These are phyloP conservation scores for Mycena vitilis DNA, from an alignment of 768 basidiomycete genomes.

Conservation along the genomic window DNA sequence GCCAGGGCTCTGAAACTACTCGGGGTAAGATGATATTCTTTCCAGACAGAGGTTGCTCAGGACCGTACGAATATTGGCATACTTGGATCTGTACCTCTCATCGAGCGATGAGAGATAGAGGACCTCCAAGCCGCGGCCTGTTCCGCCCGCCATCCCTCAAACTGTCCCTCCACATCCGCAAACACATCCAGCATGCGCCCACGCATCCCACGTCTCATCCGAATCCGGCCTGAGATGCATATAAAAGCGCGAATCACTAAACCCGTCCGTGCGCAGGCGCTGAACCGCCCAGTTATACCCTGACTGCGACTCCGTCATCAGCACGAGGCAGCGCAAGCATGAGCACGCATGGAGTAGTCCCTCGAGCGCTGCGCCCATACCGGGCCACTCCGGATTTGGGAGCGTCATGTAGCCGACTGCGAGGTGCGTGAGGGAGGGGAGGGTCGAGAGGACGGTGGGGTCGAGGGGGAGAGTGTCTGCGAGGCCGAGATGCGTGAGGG, in stretches of 20 bases:
- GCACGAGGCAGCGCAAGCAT: conserved; percentile 10
- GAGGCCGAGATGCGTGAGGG: conserved; percentile 30
- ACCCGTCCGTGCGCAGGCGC: conserved; percentile 26
- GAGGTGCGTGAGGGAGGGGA: conserved; percentile 26
- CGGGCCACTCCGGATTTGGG: conserved; percentile 12
- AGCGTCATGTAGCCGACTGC: conserved; percentile 24
- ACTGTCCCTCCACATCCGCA: conserved; percentile 11
- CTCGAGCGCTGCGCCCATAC: conserved; percentile 15
- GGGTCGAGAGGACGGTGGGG: background rate
- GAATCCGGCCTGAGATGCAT: conserved; percentile 26
- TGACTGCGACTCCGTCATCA: conserved; percentile 16
- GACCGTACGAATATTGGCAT: too few species aligned
- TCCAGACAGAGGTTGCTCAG: too few species aligned
- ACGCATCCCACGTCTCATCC: conserved; percentile 29
- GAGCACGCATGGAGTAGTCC: conserved; percentile 8
- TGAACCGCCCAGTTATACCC: conserved; percentile 14
- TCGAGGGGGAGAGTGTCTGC: conserved; percentile 2
- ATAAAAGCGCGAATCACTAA: conserved; percentile 17
- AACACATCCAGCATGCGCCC: conserved; percentile 28
- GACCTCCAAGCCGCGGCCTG: too few species aligned
- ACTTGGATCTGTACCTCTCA: too few species aligned
- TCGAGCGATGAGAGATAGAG: too few species aligned
- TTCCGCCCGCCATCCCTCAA: background rate
- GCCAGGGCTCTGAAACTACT: too few species aligned
- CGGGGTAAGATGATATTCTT: too few species aligned